A percentile compares a stretch with the other conserved stretches of the same genome.
Evolutionary conservation across 352 stramenopile species (phyloP).

Genomic region (Stramenopiles sp.): DNA sequence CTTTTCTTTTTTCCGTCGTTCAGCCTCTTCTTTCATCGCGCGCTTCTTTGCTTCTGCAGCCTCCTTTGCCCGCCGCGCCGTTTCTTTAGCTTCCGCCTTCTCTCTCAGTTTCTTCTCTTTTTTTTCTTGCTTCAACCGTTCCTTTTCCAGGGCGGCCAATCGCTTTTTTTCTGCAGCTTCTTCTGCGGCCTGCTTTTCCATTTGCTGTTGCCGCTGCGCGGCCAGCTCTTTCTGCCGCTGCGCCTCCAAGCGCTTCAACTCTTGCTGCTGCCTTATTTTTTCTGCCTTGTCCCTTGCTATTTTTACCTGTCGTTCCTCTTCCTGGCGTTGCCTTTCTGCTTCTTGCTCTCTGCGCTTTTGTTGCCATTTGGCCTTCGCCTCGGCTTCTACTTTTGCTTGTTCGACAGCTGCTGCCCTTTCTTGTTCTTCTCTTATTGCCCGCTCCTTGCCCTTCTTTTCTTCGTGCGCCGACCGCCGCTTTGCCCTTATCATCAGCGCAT

Average conservation of each 20-base stretch:
- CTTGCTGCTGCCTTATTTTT: neutral
- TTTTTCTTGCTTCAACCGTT: neutral
- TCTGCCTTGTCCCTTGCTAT: neutral
- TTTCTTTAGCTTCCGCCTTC: neutral
- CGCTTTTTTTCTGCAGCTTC: neutral
- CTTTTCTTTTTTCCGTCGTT: neutral
- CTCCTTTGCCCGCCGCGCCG: neutral
- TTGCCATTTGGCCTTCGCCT: conserved; percentile 21
- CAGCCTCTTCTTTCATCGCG: neutral
- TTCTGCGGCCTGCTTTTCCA: neutral
- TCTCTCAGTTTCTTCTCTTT: neutral
- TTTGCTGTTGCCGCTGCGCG: neutral
- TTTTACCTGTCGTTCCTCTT: conserved; percentile 6
- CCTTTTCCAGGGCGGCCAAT: neutral
- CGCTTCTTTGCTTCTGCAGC: neutral
- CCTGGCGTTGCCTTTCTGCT: neutral
- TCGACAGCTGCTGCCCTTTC: neutral
- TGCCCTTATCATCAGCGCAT: neutral
- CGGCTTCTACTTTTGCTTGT: neutral
- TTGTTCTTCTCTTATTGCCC: neutral
- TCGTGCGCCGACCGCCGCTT: neutral
- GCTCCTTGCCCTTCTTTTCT: neutral
- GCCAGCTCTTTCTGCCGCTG: neutral
- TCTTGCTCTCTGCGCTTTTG: conserved; percentile 10
- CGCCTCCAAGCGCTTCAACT: neutral